Base-by-base conservation (phyloP, 176 grass and related monocot genomes). In the Lolium perenne region DNA sequence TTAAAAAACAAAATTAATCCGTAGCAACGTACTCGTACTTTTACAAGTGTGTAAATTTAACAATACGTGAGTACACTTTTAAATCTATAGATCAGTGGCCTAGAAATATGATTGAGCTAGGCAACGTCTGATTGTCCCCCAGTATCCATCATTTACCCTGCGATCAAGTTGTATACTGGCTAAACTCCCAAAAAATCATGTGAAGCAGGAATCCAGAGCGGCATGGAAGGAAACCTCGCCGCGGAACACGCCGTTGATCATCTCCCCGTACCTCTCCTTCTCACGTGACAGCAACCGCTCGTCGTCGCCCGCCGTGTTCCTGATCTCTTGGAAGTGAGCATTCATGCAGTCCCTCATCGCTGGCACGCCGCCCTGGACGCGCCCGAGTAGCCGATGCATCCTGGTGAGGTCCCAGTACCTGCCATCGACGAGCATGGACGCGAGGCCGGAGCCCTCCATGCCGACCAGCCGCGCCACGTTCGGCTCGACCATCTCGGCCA, bases 401-500 rank as follows among this genome's bases (percentile, higher is more conserved):
- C 67, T 70, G 1, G 67, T 70, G 8, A 70, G 67, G 67, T 43
- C 67, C 67, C 67, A 70, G 67, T 70, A 70, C 67, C 67, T 70
- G 8, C 67, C 67, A 16, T 70, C 38, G 7, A 10, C 35, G 2
- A 70, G 67, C 67, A 70, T 70, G 38, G 67, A 70, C 67, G 67
- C 67, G 38, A 70, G 38, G 3, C 67, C 67, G 67, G 67, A 43
- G 67, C 17, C 8, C 0, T 43, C 67, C 68, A 45, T 71, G 17
- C 68, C 68, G 68, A 45, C 38, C 4, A 45, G 38, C 38, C 18
- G 38, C 68, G 68, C 68, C 68, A 71, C 38, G 18, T 12, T 43
- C 38, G 21, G 45, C 38, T 71, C 68, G 4, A 71, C 68, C 38
- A 45, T 71, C 68, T 45, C 68, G 3, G 8, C 8, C 38, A 71